Evolutionary conservation across 2,329 filamentous ascomycete genomes (phyloP), one percentile per base, ranked within the genome.

Genomic region (Anisogramma anomala): DNA sequence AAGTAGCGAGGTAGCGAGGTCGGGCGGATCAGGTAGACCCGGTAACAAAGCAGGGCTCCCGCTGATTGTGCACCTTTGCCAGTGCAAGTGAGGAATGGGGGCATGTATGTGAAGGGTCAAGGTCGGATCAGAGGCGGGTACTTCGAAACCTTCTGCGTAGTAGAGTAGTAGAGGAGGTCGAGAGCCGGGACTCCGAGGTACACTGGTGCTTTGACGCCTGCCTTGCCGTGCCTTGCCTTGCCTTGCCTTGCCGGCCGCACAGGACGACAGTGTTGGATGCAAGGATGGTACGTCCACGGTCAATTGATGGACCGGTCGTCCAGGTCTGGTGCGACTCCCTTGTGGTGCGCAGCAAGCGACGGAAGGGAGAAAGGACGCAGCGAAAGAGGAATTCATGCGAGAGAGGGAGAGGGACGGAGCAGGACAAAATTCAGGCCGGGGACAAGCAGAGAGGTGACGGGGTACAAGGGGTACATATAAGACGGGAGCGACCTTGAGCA

Each of bases 401-500:
- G 19, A 19, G 5, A 25, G 10, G 23, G 14, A 14, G 14, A 32
- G 7, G 30, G 11, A 32, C 8, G 8, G 30, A 18, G 30, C 17
- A 34, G 33, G 41, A 37, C 25, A 46, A 33, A 36, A 23, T 35
- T 27, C 38, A 36, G 43, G 30, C 30, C 32, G n/a, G 30, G 32
- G 42, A 45, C 45, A 42, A 37, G 36, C 42, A 33, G 45, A 35
- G 36, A 45, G 33, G 42, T 42, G 42, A 43, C 43, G 38, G 42
- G 41, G 46, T 50, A 50, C 48, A 47, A 44, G 31, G 43, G 43
- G 46, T 50, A 50, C 48, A 50, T 48, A 48, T 48, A 46, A 40
- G 28, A 35, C 28, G 33, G 33, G 38, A 41, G 30, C 32, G 41
- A 23, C 28, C 25, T 17, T 23, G 37, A 22, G 22, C 15, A 22